A percentile compares a stretch with the other conserved stretches of the same genome.
Evolutionary conservation across 495 filamentous ascomycete species (phyloP).

Genomic region (Thozetella sp.): DNA sequence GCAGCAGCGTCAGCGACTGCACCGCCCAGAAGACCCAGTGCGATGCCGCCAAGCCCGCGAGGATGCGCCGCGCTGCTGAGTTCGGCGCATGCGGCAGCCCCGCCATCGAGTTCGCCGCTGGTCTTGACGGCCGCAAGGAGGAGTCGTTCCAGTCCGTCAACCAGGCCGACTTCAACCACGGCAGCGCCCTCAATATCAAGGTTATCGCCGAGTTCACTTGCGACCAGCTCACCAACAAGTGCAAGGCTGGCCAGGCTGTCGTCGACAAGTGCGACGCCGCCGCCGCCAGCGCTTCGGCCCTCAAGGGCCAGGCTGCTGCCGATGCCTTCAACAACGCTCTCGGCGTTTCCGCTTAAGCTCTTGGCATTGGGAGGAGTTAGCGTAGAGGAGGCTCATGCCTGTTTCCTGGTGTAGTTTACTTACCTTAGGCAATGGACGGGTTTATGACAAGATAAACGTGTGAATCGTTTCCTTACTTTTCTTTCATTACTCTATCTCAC

Average conservation of each 20-base stretch:
- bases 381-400: neutral
- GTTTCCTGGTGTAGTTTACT: neutral
- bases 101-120: slow-evolving; percentile 54
- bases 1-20: slow-evolving; percentile 48
- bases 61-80: slow-evolving; percentile 23
- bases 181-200: slow-evolving; percentile 55
- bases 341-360: slow-evolving; percentile 23
- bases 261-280: slow-evolving; percentile 49
- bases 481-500: too few species aligned
- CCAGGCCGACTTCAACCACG: slow-evolving; percentile 57
- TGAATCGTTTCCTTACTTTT: neutral
- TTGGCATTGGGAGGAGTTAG: neutral
- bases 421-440: slow-evolving; percentile 3
- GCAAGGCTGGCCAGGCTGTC: slow-evolving; percentile 48
- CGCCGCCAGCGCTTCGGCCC: slow-evolving; percentile 33
- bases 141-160: slow-evolving; percentile 53
- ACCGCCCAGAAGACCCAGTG: slow-evolving; percentile 47
- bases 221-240: slow-evolving; percentile 49
- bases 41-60: slow-evolving; percentile 29
- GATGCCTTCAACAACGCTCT: slow-evolving; percentile 56
- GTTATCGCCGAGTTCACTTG: slow-evolving; percentile 61
- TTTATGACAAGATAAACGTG: neutral
- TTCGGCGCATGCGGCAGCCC: slow-evolving; percentile 54
- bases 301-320: slow-evolving; percentile 53
- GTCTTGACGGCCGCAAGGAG: slow-evolving; percentile 53